These are phyloP conservation scores for Cyamopsis tetragonoloba DNA, from an alignment of 306 rosid species.

Conservation along the genomic window DNA sequence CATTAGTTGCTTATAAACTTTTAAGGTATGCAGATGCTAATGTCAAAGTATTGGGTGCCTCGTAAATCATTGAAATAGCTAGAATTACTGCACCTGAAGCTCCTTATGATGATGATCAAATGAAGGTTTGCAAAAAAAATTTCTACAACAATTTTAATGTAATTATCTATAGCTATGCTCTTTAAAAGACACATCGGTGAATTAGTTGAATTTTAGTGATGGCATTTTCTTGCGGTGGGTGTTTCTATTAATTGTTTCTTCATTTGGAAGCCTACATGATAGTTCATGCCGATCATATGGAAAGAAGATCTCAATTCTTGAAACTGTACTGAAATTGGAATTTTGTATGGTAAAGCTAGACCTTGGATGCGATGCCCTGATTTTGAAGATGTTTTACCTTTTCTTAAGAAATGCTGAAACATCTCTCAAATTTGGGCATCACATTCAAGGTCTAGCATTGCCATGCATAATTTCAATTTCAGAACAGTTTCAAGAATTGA, in stretches of 20 bases:
- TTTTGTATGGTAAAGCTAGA: constrained; percentile 93
- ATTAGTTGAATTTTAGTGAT: not conserved
- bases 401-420: too few relatives aligned
- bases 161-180: too few relatives aligned
- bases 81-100: constrained; percentile 95
- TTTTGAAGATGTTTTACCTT: constrained; percentile 86
- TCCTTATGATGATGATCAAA: constrained; percentile 86
- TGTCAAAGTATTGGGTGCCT: constrained; percentile 76
- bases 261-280: constrained; percentile 77
- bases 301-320: constrained; percentile 69
- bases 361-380: constrained; percentile 85
- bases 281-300: constrained; percentile 56
- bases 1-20: constrained; percentile 55
- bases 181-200: too few relatives aligned
- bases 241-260: constrained; percentile 79
- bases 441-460: too few relatives aligned
- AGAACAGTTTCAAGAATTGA: too few relatives aligned
- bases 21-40: constrained; percentile 59
- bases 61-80: constrained; percentile 90
- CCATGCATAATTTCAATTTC: too few relatives aligned
- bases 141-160: not conserved
- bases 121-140: constrained; percentile 56
- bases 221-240: constrained; percentile 50
- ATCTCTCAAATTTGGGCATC: too few relatives aligned
- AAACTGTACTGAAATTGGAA: constrained; percentile 86